Evolutionary conservation across 768 basidiomycete genomes (phyloP).

Genomic region (Macrocybe gigantea): DNA sequence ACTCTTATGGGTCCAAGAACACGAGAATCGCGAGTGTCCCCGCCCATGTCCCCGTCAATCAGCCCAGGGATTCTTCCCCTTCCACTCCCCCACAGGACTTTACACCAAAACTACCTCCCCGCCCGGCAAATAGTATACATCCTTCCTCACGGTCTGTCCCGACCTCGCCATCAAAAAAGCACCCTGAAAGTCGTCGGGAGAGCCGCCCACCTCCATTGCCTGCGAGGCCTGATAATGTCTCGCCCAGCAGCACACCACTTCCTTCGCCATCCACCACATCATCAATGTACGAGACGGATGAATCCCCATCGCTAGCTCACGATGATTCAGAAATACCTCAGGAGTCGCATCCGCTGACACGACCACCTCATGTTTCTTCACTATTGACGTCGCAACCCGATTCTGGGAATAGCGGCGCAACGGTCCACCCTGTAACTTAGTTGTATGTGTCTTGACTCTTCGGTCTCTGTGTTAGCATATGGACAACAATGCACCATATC

Average conservation of each 20-base stretch:
- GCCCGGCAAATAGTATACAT: slow-evolving; percentile 72
- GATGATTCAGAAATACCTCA: slow-evolving; percentile 1
- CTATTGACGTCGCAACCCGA: too few species aligned
- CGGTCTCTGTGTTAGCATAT: too few species aligned
- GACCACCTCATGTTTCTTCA: slow-evolving; percentile 2
- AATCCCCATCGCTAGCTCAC: slow-evolving; percentile 5
- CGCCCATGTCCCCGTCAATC: slow-evolving; percentile 15
- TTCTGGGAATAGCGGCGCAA: too few species aligned
- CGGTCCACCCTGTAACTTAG: too few species aligned
- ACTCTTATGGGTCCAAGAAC: slow-evolving; percentile 65
- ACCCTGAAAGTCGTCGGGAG: slow-evolving; percentile 13
- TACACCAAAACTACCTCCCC: slow-evolving; percentile 60
- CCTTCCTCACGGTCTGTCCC: slow-evolving; percentile 60
- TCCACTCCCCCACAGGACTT: slow-evolving; percentile 54
- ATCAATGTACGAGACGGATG: slow-evolving; percentile 18
- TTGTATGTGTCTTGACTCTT: too few species aligned
- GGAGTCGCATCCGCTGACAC: background rate
- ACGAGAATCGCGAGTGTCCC: slow-evolving; percentile 58
- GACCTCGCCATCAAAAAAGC: slow-evolving; percentile 40
- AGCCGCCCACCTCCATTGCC: slow-evolving; percentile 13
- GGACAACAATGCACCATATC: too few species aligned
- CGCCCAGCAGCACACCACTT: slow-evolving; percentile 21
- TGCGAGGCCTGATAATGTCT: slow-evolving; percentile 13
- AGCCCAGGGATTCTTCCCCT: slow-evolving; percentile 5
- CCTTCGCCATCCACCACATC: slow-evolving; percentile 22